Evolutionary conservation across 208 protist species (phyloP), one percentile per base, ranked within the genome.

Genomic region (Strigomonas culicis): DNA sequence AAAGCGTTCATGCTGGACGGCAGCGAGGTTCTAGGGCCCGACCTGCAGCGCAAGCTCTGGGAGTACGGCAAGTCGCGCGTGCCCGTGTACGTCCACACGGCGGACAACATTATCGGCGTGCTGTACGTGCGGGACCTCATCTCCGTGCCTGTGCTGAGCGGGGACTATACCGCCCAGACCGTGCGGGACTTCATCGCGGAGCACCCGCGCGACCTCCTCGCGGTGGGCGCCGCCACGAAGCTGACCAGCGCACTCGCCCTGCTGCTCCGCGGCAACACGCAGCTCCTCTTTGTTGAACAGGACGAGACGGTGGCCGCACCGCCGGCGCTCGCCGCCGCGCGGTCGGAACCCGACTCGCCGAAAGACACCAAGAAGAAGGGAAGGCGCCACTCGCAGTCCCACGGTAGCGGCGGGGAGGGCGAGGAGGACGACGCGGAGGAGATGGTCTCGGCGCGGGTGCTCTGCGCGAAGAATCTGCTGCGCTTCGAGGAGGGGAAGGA

Each of bases 81-180:
- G 7, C 88, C 88, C 1, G 70, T 94, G 1, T 91, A 88, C 66
- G 47, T 72, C n/a, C 22, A 53, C 15, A 53, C 32, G 17, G 68
- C 69, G 4, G 59, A 58, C 25, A 63, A 77, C 52, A 82, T 94
- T 57, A 76, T 88, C 34, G 87, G 87, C 4, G 66, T 94, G 8
- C 70, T 94, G 25, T 94, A 85, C 60, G 81, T 94, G 19, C 84
- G 84, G 57, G 81, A 88, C 36, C 70, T 94, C 19, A 75, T 94
- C 57, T 68, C 64, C 46, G 66, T 84, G 6, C 57, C 68, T 10
- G 68, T 74, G 21, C 60, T 83, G 21, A 32, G 70, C 61, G 63
- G 60, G 22, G 64, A 85, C 27, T 56, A 56, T 8, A 43, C 49
- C 56, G 59, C 32, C 8, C 13, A 75, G 61, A 89, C 77, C 2